Percentiles rank a stretch among this genome's conserved stretches.
phyloP scores from a whole-genome alignment of 768 basidiomycete genomes.

The Pholiota molesta region DNA sequence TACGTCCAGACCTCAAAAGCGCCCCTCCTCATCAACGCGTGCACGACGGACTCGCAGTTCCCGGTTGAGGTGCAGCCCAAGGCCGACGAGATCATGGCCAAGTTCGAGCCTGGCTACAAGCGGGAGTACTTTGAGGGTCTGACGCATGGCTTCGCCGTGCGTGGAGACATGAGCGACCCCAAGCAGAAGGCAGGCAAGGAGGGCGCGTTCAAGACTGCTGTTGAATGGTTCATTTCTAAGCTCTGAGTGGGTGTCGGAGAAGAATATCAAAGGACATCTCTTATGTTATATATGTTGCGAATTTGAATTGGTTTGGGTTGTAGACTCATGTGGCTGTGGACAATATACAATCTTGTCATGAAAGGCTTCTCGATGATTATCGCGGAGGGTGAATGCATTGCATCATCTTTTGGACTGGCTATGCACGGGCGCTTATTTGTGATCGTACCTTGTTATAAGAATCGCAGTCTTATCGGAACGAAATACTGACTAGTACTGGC shows the following conservation, averaged over 20 bases:
- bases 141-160: constrained; percentile 57
- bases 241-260: constrained; percentile 9
- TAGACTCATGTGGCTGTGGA: too few relatives aligned
- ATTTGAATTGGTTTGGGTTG: too few relatives aligned
- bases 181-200: constrained; percentile 64
- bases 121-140: constrained; percentile 50
- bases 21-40: constrained; percentile 72
- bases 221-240: constrained; percentile 51
- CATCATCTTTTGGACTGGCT: too few relatives aligned
- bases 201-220: constrained; percentile 58
- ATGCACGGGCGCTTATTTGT: too few relatives aligned
- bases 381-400: too few relatives aligned
- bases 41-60: constrained; percentile 55
- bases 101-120: constrained; percentile 53
- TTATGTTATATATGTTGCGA: too few relatives aligned
- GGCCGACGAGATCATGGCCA: constrained; percentile 55
- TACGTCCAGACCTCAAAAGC: constrained; percentile 46
- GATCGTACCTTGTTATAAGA: too few relatives aligned
- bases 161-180: constrained; percentile 51
- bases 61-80: constrained; percentile 42
- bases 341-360: too few relatives aligned
- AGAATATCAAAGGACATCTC: too few relatives aligned
- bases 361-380: too few relatives aligned
- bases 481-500: too few relatives aligned
- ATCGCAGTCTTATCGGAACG: too few relatives aligned